These are phyloP conservation scores for Cladosporium sphaerospermum DNA, from an alignment of 2,329 filamentous ascomycete genomes.

Conservation along the genomic window DNA sequence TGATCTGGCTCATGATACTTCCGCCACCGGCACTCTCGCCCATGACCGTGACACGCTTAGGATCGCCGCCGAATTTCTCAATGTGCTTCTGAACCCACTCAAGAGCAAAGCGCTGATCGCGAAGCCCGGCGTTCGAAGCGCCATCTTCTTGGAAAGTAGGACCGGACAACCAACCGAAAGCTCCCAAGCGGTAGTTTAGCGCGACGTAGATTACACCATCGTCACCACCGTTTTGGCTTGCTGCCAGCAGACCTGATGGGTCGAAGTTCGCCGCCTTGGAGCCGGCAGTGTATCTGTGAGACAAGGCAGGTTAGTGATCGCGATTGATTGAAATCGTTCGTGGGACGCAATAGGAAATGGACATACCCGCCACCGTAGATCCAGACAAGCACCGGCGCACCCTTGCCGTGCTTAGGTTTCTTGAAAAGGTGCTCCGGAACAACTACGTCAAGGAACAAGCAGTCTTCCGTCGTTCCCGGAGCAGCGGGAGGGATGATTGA, in stretches of 20 bases:
- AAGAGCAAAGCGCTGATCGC: conserved; percentile 51
- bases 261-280: conserved; percentile 33
- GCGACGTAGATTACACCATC: conserved; percentile 42
- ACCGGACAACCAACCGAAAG: conserved; percentile 44
- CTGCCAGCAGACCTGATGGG: conserved; percentile 36
- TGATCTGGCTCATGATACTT: conserved; percentile 52
- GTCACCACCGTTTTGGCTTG: conserved; percentile 34
- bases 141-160: conserved; percentile 39
- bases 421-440: conserved; percentile 32
- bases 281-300: conserved; percentile 30
- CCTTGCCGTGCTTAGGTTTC: conserved; percentile 15
- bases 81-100: conserved; percentile 54
- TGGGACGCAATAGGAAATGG: too few species aligned
- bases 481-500: conserved; percentile 18
- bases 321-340: conserved; percentile 22
- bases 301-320: too few species aligned
- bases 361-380: conserved; percentile 43
- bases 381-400: conserved; percentile 36
- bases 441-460: conserved; percentile 36
- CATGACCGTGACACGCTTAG: conserved; percentile 43
- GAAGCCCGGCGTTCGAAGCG: conserved; percentile 44
- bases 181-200: conserved; percentile 45
- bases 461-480: conserved; percentile 33
- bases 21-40: conserved; percentile 49
- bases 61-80: conserved; percentile 48